Base-by-base conservation (phyloP, 73 alveolate species). In the Paramecium sexaurelia region DNA sequence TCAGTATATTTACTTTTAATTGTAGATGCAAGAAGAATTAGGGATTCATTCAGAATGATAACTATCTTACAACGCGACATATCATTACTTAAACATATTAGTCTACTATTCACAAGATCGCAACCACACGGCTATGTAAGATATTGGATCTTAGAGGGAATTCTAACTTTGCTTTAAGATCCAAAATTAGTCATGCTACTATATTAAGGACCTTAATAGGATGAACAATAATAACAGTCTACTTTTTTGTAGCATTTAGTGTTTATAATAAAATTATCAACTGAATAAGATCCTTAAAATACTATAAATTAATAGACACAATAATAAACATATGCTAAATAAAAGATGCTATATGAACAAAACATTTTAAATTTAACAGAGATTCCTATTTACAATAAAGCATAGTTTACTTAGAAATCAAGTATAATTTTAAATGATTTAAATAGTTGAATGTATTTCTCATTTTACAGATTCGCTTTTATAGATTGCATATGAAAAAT, bases 21-120 rank as follows among this genome's bases (percentile, higher is more conserved):
- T 20, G 4, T 78, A 78, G 90, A 78, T 78, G 90, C 90, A 29
- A 78, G 90, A 78, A 78, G 90, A 40, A 78, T 78, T 19, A 78
- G 90, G 55, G 90, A 78, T 78, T 78, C 90, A 39, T 78, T 78
- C 27, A 20, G 90, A 40, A 78, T 78, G 41, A 78, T 78, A 20
- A 2, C 10, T 11, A 37, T 11, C 32, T 24, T 78, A 24, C 7
- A 43, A 40, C n/a, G 33, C 39, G 90, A 78, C 19, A 43, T 43
- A 24, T 78, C 41, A 0, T n/a, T 78, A 43, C 15, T 78, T 10
- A 78, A 78, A 61, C 90, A 78, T 43, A 41, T 78, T 20, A 78
- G 90, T 45, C 39, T 78, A 13, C 33, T 45, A 20, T 78, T 41
- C 55, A 29, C 43, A 9, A 78, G 51, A 78, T 39, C 68, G 19